Evolutionary conservation across 306 rosid species (phyloP), one percentile per base, ranked within the genome.

Genomic region (Corylus avellana): DNA sequence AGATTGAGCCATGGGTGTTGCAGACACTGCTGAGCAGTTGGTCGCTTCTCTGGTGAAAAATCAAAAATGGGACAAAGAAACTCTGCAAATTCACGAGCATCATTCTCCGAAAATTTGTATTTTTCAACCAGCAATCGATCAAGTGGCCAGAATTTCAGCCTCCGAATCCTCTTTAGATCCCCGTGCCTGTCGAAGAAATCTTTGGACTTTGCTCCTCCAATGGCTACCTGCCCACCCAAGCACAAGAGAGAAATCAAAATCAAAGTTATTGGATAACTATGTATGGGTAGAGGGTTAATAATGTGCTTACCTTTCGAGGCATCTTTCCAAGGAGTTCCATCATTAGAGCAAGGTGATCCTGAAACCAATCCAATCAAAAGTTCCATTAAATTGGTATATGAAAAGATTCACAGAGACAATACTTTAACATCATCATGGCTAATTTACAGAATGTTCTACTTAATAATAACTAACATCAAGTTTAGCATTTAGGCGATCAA

Each of bases 281-380:
- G 64, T 37, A 42, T 53, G 47, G 32, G 77, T 50, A 50, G 42
- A 13, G 47, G 14, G 51, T 49, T 75, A 70, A 73, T 49, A 76
- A 79, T 53, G 72, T 20, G 75, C 77, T 74, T 77, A 94, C 98
- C 92, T 90, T 92, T 76, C 93, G 88, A 39, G 97, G 97, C 84
- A 94, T 91, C 92, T 92, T 92, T 72, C 97, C 97, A 25, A 95
- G 97, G 76, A 95, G 96, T 82, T 95, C 98, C 97, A 95, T 95
- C 98, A 95, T 92, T 82, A 91, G 75, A 77, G 98, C 98, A 70
- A 95, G 97, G 82, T 95, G 98, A 79, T 95, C 99, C 99, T 95
- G 91, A 77, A 83, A 90, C 82, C 84, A 88, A 83, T 63, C 78
- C 22, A 80, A 59, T n/a, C 73, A 57, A 53, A 5, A 73, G 54